Conservation (phyloP, 2,329 filamentous ascomycete species). For the Fusarium mexicanum region DNA sequence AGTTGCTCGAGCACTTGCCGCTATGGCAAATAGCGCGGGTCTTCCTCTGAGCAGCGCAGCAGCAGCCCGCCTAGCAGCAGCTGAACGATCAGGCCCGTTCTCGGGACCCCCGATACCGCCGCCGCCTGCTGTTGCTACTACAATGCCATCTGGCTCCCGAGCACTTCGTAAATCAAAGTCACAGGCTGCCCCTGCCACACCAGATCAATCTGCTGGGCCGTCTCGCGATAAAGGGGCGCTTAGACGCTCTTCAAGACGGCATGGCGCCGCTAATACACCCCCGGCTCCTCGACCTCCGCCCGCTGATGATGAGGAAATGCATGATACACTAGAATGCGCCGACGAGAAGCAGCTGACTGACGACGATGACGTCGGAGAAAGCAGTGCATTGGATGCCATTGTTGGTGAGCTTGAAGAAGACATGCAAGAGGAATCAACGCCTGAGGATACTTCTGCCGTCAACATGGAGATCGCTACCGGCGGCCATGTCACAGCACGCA, state of each 20-base stretch:
- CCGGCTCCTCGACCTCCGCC: slow-evolving; percentile 62
- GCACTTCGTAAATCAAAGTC: slow-evolving; percentile 57
- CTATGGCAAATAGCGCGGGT: slow-evolving; percentile 78
- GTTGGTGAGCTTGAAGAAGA: slow-evolving; percentile 92
- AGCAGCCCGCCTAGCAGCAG: slow-evolving; percentile 54
- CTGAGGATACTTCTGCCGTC: slow-evolving; percentile 82
- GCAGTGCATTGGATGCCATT: slow-evolving; percentile 79
- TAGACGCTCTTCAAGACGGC: slow-evolving; percentile 72
- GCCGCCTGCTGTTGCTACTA: slow-evolving; percentile 46
- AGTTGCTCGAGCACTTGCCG: slow-evolving; percentile 74
- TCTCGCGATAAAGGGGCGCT: slow-evolving; percentile 67
- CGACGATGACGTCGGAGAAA: slow-evolving; percentile 73
- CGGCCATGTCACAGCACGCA: slow-evolving; percentile 88
- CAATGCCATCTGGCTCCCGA: slow-evolving; percentile 57
- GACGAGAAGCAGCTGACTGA: slow-evolving; percentile 87
- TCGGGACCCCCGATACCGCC: slow-evolving; percentile 51
- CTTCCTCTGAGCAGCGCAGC: slow-evolving; percentile 61
- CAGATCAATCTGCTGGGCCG: slow-evolving; percentile 58
- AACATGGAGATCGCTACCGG: slow-evolving; percentile 89
- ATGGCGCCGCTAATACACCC: slow-evolving; percentile 62
- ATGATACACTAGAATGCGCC: slow-evolving; percentile 86
- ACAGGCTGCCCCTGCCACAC: slow-evolving; percentile 57
- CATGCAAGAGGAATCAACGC: slow-evolving; percentile 71
- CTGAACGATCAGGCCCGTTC: slow-evolving; percentile 54
- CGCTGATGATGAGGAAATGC: slow-evolving; percentile 68